A percentile compares a stretch with the other conserved stretches of the same genome.
These are phyloP conservation scores for Raffaelea albimanens DNA, from an alignment of 2,329 filamentous ascomycete genomes.

Conservation along the genomic window DNA sequence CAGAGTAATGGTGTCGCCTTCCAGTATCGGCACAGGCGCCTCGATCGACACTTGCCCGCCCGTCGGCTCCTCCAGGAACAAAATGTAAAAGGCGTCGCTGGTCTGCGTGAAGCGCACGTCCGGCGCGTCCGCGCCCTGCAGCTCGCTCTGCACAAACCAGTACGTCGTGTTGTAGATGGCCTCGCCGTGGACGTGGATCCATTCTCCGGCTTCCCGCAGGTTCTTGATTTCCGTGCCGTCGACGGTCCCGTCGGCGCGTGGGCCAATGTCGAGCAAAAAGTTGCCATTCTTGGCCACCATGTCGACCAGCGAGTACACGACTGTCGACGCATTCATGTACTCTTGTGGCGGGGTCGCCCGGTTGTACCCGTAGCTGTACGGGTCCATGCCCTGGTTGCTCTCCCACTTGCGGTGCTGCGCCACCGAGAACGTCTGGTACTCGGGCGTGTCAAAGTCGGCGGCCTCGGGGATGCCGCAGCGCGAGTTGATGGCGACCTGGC, in stretches of 20 bases:
- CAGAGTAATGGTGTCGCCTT: slow-evolving; percentile 32
- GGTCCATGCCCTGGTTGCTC: slow-evolving; percentile 49
- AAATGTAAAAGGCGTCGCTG: slow-evolving; percentile 35
- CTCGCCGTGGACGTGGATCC: slow-evolving; percentile 44
- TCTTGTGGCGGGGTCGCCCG: slow-evolving; percentile 35
- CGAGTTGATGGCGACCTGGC: slow-evolving; percentile 45
- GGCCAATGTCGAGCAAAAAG: slow-evolving; percentile 46
- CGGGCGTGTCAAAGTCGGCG: slow-evolving; percentile 52
- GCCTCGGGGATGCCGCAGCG: slow-evolving; percentile 38
- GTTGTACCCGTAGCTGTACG: slow-evolving; percentile 51
- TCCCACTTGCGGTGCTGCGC: slow-evolving; percentile 50
- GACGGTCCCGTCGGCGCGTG: slow-evolving; percentile 44
- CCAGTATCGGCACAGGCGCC: slow-evolving; percentile 30
- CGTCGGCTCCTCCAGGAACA: slow-evolving; percentile 19
- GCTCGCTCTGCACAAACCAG: slow-evolving; percentile 30
- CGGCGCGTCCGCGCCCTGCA: neutral
- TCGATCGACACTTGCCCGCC: slow-evolving; percentile 20
- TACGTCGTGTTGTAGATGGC: slow-evolving; percentile 48
- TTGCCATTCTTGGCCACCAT: slow-evolving; percentile 48
- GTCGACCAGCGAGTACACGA: slow-evolving; percentile 39
- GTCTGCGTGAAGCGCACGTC: slow-evolving; percentile 34
- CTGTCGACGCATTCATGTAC: slow-evolving; percentile 42
- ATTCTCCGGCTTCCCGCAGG: slow-evolving; percentile 39
- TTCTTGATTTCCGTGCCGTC: slow-evolving; percentile 35
- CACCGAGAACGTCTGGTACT: slow-evolving; percentile 41